These are phyloP conservation scores for Cymodocea nodosa DNA, from an alignment of 116 monocot genomes.

Conservation along the genomic window DNA sequence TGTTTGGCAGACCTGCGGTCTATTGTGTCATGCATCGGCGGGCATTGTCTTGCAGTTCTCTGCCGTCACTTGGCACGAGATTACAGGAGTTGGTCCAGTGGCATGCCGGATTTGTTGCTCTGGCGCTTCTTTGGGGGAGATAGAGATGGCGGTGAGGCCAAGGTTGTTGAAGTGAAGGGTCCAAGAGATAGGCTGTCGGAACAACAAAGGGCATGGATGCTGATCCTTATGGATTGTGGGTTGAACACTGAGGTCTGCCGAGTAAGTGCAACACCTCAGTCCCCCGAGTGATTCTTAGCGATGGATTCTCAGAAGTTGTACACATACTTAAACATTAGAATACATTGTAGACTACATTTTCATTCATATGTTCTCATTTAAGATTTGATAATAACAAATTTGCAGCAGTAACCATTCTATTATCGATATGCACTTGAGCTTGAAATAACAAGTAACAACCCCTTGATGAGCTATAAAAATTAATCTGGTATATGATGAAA, in stretches of 20 bases:
- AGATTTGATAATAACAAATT: too few species aligned
- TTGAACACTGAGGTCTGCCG: slow-evolving; percentile 72
- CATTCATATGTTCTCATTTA: neutral
- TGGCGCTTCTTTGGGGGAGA: slow-evolving; percentile 74
- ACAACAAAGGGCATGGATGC: slow-evolving; percentile 84
- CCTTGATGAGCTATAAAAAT: too few species aligned
- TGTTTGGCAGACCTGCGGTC: slow-evolving; percentile 60
- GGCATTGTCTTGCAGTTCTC: slow-evolving; percentile 42
- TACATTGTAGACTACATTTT: neutral
- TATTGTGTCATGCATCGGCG: slow-evolving; percentile 55
- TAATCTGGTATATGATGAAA: too few species aligned
- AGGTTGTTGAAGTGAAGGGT: slow-evolving; percentile 96
- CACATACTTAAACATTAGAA: too few species aligned
- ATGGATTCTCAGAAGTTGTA: neutral
- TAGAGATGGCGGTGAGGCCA: slow-evolving; percentile 51
- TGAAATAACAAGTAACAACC: too few species aligned
- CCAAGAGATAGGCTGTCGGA: slow-evolving; percentile 79
- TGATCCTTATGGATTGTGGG: slow-evolving; percentile 78
- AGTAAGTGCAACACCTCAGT: slow-evolving; percentile 31
- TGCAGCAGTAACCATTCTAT: too few species aligned
- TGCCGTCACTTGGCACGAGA: slow-evolving; percentile 60
- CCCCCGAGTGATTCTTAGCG: neutral
- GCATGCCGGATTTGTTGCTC: slow-evolving; percentile 82
- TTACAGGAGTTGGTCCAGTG: slow-evolving; percentile 82
- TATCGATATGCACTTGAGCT: too few species aligned